These are phyloP conservation scores for Tothia fuscella DNA, from an alignment of 2,329 filamentous ascomycete genomes.

Conservation along the genomic window DNA sequence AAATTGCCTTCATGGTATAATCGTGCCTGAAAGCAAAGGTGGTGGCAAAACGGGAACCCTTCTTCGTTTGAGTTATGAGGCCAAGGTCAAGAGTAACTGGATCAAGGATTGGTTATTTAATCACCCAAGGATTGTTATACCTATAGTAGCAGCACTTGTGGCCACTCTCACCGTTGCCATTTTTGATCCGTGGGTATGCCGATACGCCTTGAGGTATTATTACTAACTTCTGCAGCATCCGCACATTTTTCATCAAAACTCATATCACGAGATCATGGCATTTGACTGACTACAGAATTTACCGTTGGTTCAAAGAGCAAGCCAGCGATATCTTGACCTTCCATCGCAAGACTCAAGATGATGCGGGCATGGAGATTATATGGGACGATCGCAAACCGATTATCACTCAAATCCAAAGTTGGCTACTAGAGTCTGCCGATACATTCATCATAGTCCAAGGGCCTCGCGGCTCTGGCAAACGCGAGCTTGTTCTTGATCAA, in stretches of 20 bases:
- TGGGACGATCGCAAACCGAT: constrained; percentile 78
- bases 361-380: constrained; percentile 63
- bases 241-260: constrained; percentile 81
- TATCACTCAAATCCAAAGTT: constrained; percentile 70
- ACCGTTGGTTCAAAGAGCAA: constrained; percentile 70
- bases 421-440: constrained; percentile 77
- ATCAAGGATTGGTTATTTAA: constrained; percentile 78
- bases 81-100: constrained; percentile 62
- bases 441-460: constrained; percentile 93
- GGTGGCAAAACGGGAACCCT: constrained; percentile 66
- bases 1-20: constrained; percentile 82
- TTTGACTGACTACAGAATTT: constrained; percentile 58
- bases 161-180: constrained; percentile 75
- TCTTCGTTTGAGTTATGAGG: constrained; percentile 73
- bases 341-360: constrained; percentile 43
- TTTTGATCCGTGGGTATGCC: constrained; percentile 57
- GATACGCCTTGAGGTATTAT: not conserved
- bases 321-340: constrained; percentile 55
- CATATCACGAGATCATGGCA: constrained; percentile 72
- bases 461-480: constrained; percentile 81
- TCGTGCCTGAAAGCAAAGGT: constrained; percentile 53
- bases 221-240: constrained; percentile 38
- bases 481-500: constrained; percentile 75
- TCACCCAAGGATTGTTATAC: constrained; percentile 82
- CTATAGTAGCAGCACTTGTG: constrained; percentile 65